Base-by-base conservation (phyloP, 1,284 basidiomycete genomes). In the Cryptococcus sp. region DNA sequence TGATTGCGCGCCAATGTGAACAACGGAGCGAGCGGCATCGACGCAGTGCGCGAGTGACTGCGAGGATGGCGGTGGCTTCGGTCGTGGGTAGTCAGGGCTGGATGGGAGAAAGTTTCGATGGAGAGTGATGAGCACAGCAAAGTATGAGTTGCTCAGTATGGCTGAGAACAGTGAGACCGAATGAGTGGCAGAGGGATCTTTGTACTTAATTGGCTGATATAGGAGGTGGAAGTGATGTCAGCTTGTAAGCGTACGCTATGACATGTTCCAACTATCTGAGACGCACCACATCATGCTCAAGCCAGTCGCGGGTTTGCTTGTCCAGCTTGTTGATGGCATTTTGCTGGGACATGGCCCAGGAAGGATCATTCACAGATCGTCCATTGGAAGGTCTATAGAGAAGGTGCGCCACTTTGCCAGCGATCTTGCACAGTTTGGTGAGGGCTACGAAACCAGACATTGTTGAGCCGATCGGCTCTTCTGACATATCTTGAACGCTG, bases 141-240 rank as follows among this genome's bases (percentile, higher is more conserved):
- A 93, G 73, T 93, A 93, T 70, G 91, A 89, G 69, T 89, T 91
- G 82, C 86, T 90, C 13, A 93, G 83, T 35, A 91, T 88, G n/a
- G 90, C 88, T 17, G 88, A 88, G 84, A 93, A 88, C 1, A 75
- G 65, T 42, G 75, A 70, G 11, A 77, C 66, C 11, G 68, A 54
- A n/a, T 64, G 66, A 38, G 63, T 67, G 6, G 70, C 58, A 5
- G 72, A 70, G 5, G 69, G 62, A 53, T 75, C 70, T 54, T 76
- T 76, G 66, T 88, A 90, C 86, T 79, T 76, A 86, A 85, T 61
- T 85, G 88, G 55, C 85, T 90, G 60, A 83, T 25, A 27, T 35
- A 13, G 30, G 13, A 35, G 55, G 22, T 54, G 38, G 17, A 4
- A n/a, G n/a, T 19, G 45, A 20, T 35, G 17, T 40, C 43, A 45